Base-by-base conservation (phyloP, 1,284 basidiomycete species). In the Heterobasidion parviporum region DNA sequence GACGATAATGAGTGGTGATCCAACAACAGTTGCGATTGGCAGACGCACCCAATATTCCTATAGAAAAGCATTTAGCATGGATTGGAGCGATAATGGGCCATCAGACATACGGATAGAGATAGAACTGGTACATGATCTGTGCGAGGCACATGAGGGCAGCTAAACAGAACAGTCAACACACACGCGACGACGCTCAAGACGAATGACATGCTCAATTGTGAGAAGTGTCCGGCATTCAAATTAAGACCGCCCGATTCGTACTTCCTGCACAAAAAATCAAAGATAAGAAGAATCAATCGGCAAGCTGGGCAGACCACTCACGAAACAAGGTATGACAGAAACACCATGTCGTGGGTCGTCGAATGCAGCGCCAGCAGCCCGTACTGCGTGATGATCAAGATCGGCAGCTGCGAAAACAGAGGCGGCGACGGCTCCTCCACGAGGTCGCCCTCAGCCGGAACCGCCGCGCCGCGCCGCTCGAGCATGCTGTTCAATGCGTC, bases 301-400 rank as follows among this genome's bases (percentile, higher is more conserved):
- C 8, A 16, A 35, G 33, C 14, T 34, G 8, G 20, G 41, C 14
- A 6, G 44, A 14, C n/a, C 3, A 78, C 85, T 74, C 60, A 91
- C 89, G 87, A 83, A 55, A 90, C 87, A 36, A 91, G 81, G 68
- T 92, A 92, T 2, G 86, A 85, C 69, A 90, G 80, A 70, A 92
- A 92, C 18, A 92, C 72, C 67, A 92, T 89, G 71, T 92, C 89
- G 64, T 92, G 89, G 3, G 87, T 89, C n/a, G 89, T 92, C 43
- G 80, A 80, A 65, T 92, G 89, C 55, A 92, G 68, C 14, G 89
- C 89, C 62, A 92, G 71, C 60, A 89, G 68, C 15, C 88, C 89
- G 67, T 92, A 92, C 68, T 92, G 89, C 16, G 88, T 66, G 59
- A 92, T 91, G 57, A 92, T 79, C 60, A 83, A 60, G 33, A 87